Base-by-base conservation (phyloP, 202 grass and related monocot species). In the Elaeis oleifera region DNA sequence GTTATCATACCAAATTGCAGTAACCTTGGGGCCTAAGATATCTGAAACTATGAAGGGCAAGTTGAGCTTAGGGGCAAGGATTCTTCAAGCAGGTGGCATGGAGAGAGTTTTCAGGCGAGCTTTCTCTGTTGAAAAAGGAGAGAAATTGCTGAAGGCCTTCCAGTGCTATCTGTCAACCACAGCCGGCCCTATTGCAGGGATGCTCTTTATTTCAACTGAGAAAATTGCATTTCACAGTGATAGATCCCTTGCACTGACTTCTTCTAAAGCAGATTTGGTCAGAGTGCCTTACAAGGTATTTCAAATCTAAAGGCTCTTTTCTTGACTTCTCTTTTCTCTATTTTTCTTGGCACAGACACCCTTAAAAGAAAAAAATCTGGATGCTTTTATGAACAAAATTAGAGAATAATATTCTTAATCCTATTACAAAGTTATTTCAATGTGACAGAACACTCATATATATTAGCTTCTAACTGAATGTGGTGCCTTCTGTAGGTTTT, bases 101-200 rank as follows among this genome's bases (percentile, higher is more conserved):
- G 88, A 86, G 79, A 92, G 79, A 44, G 71, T 86, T 58, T 99
- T 92, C 82, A 69, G 72, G 4, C 79, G 78, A 72, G 76, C 77
- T 68, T 99, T 94, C 78, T 0, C 70, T 28, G 70, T 64, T 3
- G 87, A 61, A 16, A 59, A 80, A 55, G 74, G 74, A 26, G 92
- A 97, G 77, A 84, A 59, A 83, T 73, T 99, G 23, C 61, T 92
- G 5, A 99, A 81, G 72, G 80, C 78, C 6, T 92, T 79, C 15
- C 94, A 89, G 70, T 97, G 94, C 60, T 81, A 97, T 65, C 75
- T 97, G 55, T 92, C 79, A 9, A 97, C 94, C 49, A 92, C 88
- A 0, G 82, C 88, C 2, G 87, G 92, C 7, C 92, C 84, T 15
- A 91, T 96, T 65, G 76, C 87, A 59, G 92, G 92, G 49, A 57